phyloP scores from a whole-genome alignment of 1,284 basidiomycete genomes.

The Puccinia triticina region DNA sequence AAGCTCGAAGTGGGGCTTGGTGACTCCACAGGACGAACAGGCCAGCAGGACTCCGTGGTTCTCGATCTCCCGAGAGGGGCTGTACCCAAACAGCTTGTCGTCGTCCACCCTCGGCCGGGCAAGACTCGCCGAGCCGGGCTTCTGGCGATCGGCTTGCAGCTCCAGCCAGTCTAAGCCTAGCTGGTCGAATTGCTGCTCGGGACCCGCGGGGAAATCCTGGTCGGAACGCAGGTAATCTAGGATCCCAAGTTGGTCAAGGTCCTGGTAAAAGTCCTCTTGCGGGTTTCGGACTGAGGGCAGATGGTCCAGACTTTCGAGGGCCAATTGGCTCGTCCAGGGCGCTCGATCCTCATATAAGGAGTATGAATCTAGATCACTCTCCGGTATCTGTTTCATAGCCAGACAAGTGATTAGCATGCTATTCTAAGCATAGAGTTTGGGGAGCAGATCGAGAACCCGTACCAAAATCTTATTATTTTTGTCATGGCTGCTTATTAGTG shows the following conservation, averaged over 20 bases:
- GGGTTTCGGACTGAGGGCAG: neutral
- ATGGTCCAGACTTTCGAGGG: neutral
- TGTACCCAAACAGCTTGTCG: no score
- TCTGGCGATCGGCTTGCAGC: neutral
- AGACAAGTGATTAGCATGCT: neutral
- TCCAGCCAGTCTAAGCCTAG: conserved; percentile 9
- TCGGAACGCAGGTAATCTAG: conserved; percentile 22
- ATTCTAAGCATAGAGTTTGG: no score
- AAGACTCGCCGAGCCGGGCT: no score
- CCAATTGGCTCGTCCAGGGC: neutral
- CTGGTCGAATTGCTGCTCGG: neutral
- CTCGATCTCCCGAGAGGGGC: neutral
- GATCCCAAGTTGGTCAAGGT: conserved; percentile 20
- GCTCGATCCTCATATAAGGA: neutral
- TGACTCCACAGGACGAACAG: conserved; percentile 36
- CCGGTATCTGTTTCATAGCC: neutral
- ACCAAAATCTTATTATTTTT: neutral
- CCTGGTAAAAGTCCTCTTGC: conserved; percentile 3
- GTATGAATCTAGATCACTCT: neutral
- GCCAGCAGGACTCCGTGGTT: neutral
- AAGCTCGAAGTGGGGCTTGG: conserved; percentile 1
- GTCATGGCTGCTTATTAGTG: neutral
- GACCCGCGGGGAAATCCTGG: neutral
- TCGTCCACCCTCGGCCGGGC: no score
- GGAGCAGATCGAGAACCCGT: no score